Base-by-base conservation (phyloP, 164 flowering plant species). In the Taxillus chinensis region DNA sequence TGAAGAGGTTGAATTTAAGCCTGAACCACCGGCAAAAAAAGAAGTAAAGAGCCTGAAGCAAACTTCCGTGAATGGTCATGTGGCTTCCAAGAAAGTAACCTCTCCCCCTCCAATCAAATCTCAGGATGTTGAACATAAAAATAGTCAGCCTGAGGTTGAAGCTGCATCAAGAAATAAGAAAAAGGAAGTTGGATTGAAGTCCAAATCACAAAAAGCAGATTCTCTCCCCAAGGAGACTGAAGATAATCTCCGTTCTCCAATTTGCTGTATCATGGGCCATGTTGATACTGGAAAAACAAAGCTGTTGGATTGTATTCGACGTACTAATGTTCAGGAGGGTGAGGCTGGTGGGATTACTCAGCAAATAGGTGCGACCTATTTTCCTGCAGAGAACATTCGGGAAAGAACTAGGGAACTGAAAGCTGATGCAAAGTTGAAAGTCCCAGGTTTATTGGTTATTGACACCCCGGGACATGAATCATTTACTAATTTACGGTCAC, bases 321-420 rank as follows among this genome's bases (percentile, higher is more conserved):
- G 99, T 49, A 95, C 99, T 52, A 91, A 95, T 78, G 99, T 95
- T 72, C 99, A 95, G 78, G 97, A 87, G 74, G 99, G 99, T 63
- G 99, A 95, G 75, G 99, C 99, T 62, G 99, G 99, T 60, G 99
- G 99, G n/a, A 95, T 95, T 67, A 95, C 99, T 3, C 99, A 90
- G 69, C 99, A 95, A 75, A 95, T 95, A 72, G 99, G 99, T 54
- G 99, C 99, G 11, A 90, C 99, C 14, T 95, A 90, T 68, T 89
- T 95, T 65, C 99, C 99, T 60, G 89, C 95, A 55, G 89, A 80
- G 69, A 95, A 91, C 70, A 86, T 95, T 39, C 74, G 95, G 27
- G 97, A 89, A 67, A 86, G 99, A 75, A 95, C 99, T 3, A 91
- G 78, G 78, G 97, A 87, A 74, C 73, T 95, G 66, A 91, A 91